Base-by-base conservation (phyloP, 2,329 filamentous ascomycete species). In the Ophiognomonia clavigignenti-juglandacearum region DNA sequence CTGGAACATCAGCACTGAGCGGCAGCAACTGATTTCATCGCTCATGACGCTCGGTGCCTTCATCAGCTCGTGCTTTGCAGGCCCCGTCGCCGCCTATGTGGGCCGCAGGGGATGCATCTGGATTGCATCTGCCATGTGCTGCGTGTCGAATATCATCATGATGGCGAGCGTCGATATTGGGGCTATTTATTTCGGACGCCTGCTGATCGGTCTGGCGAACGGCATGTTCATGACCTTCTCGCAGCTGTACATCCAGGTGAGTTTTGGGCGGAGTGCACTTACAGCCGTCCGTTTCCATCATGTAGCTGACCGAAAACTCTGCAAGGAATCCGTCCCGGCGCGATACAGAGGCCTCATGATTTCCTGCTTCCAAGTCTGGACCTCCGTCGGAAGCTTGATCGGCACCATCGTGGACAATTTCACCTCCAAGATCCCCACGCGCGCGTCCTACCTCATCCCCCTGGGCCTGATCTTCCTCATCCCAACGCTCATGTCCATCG, bases 201-300 rank as follows among this genome's bases (percentile, higher is more conserved):
- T 80, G 6, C 57, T 80, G 14, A 75, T 80, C 46, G 78, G 78
- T 3, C 49, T 80, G 5, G 73, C 75, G 6, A 80, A 80, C 54
- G 77, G 76, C 3, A 71, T 77, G 55, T 73, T 78, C 57, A 77
- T 79, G 74, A 78, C 74, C 2, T 79, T 61, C 18, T 61, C 63
- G n/a, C 63, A 66, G 56, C 57, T 66, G 3, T 65, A 66, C 50
- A 61, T 65, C 45, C 63, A 65, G 54, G 57, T 43, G 37, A 22
- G 18, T 18, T 7, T 14, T 18, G 6, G 14, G n/a, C 4, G 18
- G 11, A 11, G 13, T 6, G 4, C 1, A 6, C 6, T 9, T 10
- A 3, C 5, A 14, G 4, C 18, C n/a, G 8, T 9, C 8, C 13
- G 4, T 37, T 4, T 10, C 6, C 13, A 13, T 16, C 9, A 18